phyloP scores from a whole-genome alignment of 345 rosid species.

The Theobroma cacao region DNA sequence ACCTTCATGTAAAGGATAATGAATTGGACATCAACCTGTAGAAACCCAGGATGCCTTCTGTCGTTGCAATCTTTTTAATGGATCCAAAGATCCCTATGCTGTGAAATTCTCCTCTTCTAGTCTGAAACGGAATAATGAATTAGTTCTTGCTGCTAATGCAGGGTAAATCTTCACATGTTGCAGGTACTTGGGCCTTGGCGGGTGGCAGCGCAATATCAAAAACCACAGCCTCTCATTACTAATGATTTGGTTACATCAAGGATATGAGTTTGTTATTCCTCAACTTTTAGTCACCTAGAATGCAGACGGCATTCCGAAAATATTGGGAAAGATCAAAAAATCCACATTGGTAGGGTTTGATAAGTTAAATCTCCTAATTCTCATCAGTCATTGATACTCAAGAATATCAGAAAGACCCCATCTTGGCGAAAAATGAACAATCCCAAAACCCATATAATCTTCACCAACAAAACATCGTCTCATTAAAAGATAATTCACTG shows the following conservation, averaged over 20 bases:
- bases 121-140: constrained; percentile 44
- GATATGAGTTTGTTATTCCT: neutral
- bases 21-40: constrained; percentile 53
- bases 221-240: neutral
- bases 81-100: constrained; percentile 68
- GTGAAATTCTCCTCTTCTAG: constrained; percentile 80
- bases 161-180: neutral
- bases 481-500: neutral
- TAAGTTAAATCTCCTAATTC: neutral
- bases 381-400: neutral
- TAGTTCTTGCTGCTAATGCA: constrained; percentile 14
- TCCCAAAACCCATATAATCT: constrained; percentile 3
- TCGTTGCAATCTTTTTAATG: constrained; percentile 62
- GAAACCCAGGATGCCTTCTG: constrained; percentile 86
- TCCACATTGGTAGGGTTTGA: neutral
- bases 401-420: neutral
- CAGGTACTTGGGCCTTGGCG: neutral
- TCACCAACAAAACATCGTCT: neutral
- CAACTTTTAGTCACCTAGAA: neutral
- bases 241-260: neutral
- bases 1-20: constrained; percentile 8
- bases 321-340: neutral
- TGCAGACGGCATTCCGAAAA: neutral
- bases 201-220: neutral
- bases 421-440: neutral